Conservation (phyloP, 345 rosid species). For the Linum usitatissimum region DNA sequence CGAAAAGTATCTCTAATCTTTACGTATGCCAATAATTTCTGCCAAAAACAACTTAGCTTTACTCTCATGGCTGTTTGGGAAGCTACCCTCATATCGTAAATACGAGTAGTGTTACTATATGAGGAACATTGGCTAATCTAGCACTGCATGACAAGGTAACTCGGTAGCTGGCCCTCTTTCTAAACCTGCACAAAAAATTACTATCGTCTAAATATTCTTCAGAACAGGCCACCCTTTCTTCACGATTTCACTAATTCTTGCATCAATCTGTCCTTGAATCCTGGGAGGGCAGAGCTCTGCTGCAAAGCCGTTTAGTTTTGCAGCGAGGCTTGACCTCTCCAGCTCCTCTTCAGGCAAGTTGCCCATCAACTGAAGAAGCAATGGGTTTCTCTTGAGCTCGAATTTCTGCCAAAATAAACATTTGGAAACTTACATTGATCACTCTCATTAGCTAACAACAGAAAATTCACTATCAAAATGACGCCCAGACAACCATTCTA, state of each 20-base stretch:
- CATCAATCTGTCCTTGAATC: conserved; percentile 49
- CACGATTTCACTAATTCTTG: conserved; percentile 52
- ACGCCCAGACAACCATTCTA: no score
- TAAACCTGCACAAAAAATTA: background rate
- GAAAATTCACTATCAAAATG: background rate
- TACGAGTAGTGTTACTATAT: background rate
- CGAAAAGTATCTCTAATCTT: no score
- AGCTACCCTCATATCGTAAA: background rate
- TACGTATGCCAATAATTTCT: background rate
- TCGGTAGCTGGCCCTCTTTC: background rate
- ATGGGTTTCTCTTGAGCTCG: conserved; percentile 70
- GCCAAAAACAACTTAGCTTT: background rate
- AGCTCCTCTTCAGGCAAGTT: conserved; percentile 75
- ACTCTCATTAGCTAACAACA: background rate
- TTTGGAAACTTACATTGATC: conserved; percentile 6
- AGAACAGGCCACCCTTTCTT: conserved; percentile 82
- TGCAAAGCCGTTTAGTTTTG: conserved; percentile 69
- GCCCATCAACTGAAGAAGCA: conserved; percentile 77
- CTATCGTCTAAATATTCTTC: conserved; percentile 35
- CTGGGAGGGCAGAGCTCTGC: conserved; percentile 70
- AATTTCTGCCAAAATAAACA: conserved; percentile 48
- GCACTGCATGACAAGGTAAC: background rate
- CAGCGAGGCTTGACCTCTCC: conserved; percentile 57
- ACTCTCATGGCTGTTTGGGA: background rate
- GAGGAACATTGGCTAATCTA: background rate